Evolutionary conservation across 2,329 filamentous ascomycete species (phyloP).

Genomic region (Aspergillus sergii): DNA sequence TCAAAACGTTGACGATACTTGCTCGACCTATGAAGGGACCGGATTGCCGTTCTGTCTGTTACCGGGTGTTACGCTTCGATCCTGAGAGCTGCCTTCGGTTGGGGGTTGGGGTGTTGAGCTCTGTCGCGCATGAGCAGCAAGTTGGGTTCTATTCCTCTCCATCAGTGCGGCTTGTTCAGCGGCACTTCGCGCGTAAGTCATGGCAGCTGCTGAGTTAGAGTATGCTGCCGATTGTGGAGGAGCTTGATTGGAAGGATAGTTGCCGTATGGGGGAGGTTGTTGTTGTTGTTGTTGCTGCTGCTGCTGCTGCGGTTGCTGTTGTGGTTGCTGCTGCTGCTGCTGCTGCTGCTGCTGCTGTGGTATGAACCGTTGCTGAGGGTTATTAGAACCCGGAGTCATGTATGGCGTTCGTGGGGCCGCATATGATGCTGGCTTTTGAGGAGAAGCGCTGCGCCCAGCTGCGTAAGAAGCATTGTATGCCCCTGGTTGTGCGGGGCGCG

Average conservation of each 20-base stretch:
- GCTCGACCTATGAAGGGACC: conserved; percentile 24
- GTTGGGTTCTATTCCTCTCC: conserved; percentile 42
- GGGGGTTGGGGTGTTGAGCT: conserved; percentile 39
- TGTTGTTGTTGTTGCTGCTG: conserved; percentile 8
- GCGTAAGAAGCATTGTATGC: conserved; percentile 31
- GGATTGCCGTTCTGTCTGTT: conserved; percentile 36
- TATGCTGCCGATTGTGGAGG: conserved; percentile 33
- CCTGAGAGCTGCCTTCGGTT: conserved; percentile 33
- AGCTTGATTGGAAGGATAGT: conserved; percentile 34
- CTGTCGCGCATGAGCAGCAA: conserved; percentile 35
- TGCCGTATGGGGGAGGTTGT: conserved; percentile 27
- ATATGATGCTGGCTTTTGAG: conserved; percentile 36
- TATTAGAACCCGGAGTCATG: conserved; percentile 33
- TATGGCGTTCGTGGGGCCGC: conserved; percentile 40
- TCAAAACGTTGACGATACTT: not conserved
- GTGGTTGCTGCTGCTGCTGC: not conserved
- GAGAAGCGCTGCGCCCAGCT: conserved; percentile 32
- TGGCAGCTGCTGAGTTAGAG: conserved; percentile 38
- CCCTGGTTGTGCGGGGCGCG: conserved; percentile 37
- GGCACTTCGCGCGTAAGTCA: conserved; percentile 42
- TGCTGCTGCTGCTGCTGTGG: conserved; percentile 18
- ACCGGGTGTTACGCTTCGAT: conserved; percentile 38
- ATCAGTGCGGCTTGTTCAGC: conserved; percentile 44
- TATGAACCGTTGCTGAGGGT: conserved; percentile 34
- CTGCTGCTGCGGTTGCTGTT: not conserved